Evolutionary conservation across 257 asterid species (phyloP).

Genomic region (Nicotiana obtusifolia): DNA sequence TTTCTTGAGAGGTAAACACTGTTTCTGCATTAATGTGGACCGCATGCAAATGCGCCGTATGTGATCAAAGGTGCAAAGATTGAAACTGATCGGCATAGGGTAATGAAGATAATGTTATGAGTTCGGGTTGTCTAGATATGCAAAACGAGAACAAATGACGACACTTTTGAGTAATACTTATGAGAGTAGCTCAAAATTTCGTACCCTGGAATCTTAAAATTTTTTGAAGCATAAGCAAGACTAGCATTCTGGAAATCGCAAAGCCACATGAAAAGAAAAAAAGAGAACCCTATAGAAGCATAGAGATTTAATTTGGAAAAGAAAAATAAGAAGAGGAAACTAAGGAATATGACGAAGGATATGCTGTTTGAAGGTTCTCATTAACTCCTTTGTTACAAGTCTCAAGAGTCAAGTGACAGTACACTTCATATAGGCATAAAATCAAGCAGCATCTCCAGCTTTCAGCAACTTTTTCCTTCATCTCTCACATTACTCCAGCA

Average conservation of each 20-base stretch:
- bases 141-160: neutral
- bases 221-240: neutral
- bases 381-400: neutral
- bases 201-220: neutral
- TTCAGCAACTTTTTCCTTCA: conserved; percentile 6
- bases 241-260: neutral
- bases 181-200: neutral
- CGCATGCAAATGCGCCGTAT: too few relatives aligned
- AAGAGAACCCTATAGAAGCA: neutral
- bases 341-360: conserved; percentile 21
- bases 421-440: neutral
- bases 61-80: too few relatives aligned
- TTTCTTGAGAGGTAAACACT: too few relatives aligned
- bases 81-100: too few relatives aligned
- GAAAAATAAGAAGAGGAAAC: neutral
- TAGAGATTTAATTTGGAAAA: neutral
- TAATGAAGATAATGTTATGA: too few relatives aligned
- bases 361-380: conserved; percentile 15
- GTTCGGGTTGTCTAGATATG: too few relatives aligned
- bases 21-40: too few relatives aligned
- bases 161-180: neutral
- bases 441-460: neutral
- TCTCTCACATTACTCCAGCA: conserved; percentile 3
- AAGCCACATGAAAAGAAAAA: neutral
- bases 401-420: neutral